Evolutionary conservation across 345 rosid species (phyloP).

Genomic region (Rhodamnia rubescens): DNA sequence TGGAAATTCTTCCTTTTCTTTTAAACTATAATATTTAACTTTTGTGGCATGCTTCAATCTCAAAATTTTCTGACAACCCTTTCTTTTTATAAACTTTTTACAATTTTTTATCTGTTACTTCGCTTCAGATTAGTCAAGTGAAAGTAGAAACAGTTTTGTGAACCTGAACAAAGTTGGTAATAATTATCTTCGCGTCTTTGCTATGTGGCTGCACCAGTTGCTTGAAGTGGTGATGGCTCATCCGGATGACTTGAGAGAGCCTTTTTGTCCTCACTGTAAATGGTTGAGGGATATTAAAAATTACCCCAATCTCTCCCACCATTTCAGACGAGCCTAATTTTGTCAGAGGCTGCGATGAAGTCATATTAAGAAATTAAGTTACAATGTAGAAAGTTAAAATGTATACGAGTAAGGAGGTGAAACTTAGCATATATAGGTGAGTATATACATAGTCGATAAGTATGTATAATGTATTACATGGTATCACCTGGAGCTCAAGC

Average conservation of each 20-base stretch:
- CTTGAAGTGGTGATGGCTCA: slow-evolving; percentile 75
- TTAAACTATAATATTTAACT: background rate
- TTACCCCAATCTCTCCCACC: slow-evolving; percentile 89
- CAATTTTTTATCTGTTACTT: background rate
- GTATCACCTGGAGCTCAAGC: background rate
- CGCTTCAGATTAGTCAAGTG: background rate
- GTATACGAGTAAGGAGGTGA: background rate
- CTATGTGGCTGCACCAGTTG: slow-evolving; percentile 57
- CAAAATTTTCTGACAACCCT: background rate
- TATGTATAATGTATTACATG: background rate
- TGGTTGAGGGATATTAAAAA: slow-evolving; percentile 91
- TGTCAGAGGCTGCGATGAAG: slow-evolving; percentile 35
- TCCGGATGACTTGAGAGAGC: slow-evolving; percentile 81
- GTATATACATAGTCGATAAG: background rate
- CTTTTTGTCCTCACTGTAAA: slow-evolving; percentile 59
- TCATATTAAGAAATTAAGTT: background rate
- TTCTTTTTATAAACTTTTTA: background rate
- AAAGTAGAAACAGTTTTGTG: background rate
- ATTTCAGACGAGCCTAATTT: slow-evolving; percentile 60
- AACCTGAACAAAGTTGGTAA: slow-evolving; percentile 56
- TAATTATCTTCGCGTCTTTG: slow-evolving; percentile 56
- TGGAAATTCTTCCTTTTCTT: background rate
- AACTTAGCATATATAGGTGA: background rate
- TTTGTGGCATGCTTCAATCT: background rate
- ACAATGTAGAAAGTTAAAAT: background rate